phyloP scores from a whole-genome alignment of 768 basidiomycete genomes.

The Sarcodon sp. region DNA sequence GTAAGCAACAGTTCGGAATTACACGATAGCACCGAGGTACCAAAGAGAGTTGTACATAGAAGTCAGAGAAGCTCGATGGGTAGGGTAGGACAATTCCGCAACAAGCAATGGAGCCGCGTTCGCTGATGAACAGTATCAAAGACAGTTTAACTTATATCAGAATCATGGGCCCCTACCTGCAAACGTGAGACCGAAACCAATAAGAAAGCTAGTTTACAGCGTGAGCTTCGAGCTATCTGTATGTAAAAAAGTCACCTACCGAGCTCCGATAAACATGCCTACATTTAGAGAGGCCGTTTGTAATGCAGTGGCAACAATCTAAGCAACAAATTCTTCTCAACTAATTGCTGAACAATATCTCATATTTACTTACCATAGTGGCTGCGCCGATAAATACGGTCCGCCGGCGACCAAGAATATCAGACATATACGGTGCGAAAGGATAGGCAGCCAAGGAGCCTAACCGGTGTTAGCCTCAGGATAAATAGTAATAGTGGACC shows the following conservation, averaged over 20 bases:
- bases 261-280: conserved; percentile 73
- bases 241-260: conserved; percentile 22
- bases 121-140: conserved; percentile 22
- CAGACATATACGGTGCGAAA: conserved; percentile 59
- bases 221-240: not conserved
- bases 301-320: conserved; percentile 38
- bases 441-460: conserved; percentile 57
- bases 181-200: conserved; percentile 68
- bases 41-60: conserved; percentile 76
- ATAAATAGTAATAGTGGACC: not conserved
- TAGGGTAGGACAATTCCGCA: conserved; percentile 77
- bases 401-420: conserved; percentile 54
- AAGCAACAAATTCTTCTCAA: not conserved
- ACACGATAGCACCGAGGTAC: conserved; percentile 77
- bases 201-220: conserved; percentile 35
- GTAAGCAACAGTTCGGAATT: conserved; percentile 11
- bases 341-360: not conserved
- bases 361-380: conserved; percentile 37
- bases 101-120: conserved; percentile 77
- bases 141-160: not conserved
- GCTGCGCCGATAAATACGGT: conserved; percentile 55
- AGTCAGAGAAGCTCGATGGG: conserved; percentile 69
- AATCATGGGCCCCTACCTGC: conserved; percentile 26
- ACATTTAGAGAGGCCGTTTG: conserved; percentile 64
- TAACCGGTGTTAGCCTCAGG: not conserved